Base-by-base conservation (phyloP, 305 asterid genomes). In the Fraxinus dipetala region DNA sequence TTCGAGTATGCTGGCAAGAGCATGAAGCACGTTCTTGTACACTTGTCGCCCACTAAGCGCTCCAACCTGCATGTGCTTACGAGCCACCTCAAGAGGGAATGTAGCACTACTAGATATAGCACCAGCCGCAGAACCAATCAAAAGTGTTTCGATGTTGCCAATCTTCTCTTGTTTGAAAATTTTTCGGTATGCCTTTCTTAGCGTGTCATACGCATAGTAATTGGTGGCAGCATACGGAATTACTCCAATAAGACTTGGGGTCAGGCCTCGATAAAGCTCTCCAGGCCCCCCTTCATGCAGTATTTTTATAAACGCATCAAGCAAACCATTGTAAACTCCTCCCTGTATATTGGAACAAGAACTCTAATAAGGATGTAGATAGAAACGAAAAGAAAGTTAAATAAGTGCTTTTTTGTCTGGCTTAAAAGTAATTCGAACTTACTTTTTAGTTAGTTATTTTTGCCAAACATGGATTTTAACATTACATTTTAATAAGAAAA, bases 1-100 rank as follows among this genome's bases (percentile, higher is more conserved):
- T 78, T 94, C 98, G 22, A 96, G 90, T 79, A 96, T 96, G 85
- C 90, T 83, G 1, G 90, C 91, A 16, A 96, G 92, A 5, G 98
- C 98, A 24, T 96, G 99, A 76, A 94, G 88, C 84, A 96, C 90
- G 11, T 94, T 92, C 79, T 87, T 91, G 93, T 96, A 94, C 67
- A 89, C 98, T 84, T 87, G 90, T 82, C 97, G 91, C 26, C 99
- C 99, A 20, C 95, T 90, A 31, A 96, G 89, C 0, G 98, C 98
- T 38, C 98, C 98, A 1, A 92, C 97, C 86, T 96, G 99, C 98
- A 96, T 94, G 72, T 91, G 99, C 87, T 94, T 96, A 22, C 99
- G 96, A 51, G 98, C 99, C 80, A 96, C 99, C 88, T 96, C 99
- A 4, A 96, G 87, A 3, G 99, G 99, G 77, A 96, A 96, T 0